These are phyloP conservation scores for Lepidium sativum DNA, from an alignment of 345 rosid genomes.

Conservation along the genomic window DNA sequence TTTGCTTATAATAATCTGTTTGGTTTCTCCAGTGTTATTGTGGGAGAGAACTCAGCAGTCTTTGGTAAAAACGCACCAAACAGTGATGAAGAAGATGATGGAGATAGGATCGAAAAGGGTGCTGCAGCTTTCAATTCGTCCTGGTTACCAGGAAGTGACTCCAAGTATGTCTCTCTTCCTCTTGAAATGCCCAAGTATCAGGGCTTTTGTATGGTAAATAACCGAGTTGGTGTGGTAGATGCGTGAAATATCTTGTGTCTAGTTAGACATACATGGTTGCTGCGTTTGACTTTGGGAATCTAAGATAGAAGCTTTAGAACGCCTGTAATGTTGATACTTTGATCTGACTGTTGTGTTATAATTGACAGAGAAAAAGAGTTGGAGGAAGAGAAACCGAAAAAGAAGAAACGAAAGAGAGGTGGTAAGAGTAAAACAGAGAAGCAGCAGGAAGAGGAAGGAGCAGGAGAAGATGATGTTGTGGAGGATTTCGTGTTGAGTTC, in stretches of 20 bases:
- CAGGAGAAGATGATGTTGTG: slow-evolving; percentile 69
- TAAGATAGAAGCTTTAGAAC: neutral
- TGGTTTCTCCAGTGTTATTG: slow-evolving; percentile 54
- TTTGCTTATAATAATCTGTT: neutral
- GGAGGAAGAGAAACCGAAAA: slow-evolving; percentile 34
- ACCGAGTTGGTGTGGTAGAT: neutral
- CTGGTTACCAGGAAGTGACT: slow-evolving; percentile 69
- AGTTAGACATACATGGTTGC: neutral
- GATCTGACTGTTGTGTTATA: neutral
- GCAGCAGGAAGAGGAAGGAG: slow-evolving; percentile 26
- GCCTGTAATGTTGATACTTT: neutral
- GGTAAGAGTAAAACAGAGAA: slow-evolving; percentile 30
- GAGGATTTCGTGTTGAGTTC: slow-evolving; percentile 87
- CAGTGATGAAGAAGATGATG: slow-evolving; percentile 52
- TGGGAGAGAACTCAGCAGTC: slow-evolving; percentile 63
- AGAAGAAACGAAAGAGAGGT: slow-evolving; percentile 39
- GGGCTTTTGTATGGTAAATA: neutral
- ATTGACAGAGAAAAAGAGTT: slow-evolving; percentile 36
- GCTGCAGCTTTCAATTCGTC: slow-evolving; percentile 64
- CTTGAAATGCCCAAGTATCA: neutral
- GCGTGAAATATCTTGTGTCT: neutral
- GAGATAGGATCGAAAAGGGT: slow-evolving; percentile 33
- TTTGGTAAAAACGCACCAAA: slow-evolving; percentile 42
- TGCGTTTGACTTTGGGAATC: neutral
- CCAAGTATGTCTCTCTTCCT: slow-evolving; percentile 41